Conservation (phyloP, 805 yeast genomes). For the Candida yuanshanica region DNA sequence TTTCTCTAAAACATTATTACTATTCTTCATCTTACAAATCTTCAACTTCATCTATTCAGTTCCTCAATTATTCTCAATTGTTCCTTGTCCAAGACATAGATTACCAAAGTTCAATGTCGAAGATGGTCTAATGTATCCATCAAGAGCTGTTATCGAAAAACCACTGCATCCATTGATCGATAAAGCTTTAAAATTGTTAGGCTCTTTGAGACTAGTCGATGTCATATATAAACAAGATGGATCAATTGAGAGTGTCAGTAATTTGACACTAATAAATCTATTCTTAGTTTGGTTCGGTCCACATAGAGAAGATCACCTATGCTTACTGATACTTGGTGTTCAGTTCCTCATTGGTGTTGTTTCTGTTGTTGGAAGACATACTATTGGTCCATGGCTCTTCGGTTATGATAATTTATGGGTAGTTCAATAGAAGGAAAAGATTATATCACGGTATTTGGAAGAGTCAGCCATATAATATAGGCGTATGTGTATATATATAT, state of each 20-base stretch:
- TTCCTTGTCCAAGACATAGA: constrained; percentile 95
- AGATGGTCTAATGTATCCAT: constrained; percentile 74
- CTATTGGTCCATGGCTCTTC: constrained; percentile 78
- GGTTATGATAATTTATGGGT: constrained; percentile 77
- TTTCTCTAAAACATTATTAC: constrained; percentile 84
- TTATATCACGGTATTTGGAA: not conserved
- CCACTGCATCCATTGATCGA: constrained; percentile 29
- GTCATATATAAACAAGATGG: constrained; percentile 28
- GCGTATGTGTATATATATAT: no score
- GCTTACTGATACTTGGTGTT: constrained; percentile 48
- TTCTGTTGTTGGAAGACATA: constrained; percentile 71
- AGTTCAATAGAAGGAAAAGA: constrained; percentile 15
- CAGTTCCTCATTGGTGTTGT: constrained; percentile 64
- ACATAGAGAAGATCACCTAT: constrained; percentile 72
- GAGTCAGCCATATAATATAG: no score
- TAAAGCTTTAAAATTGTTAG: constrained; percentile 40
- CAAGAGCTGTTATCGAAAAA: constrained; percentile 41
- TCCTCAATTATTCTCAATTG: constrained; percentile 84
- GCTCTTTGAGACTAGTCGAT: constrained; percentile 43
- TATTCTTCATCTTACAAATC: constrained; percentile 87
- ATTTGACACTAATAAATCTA: constrained; percentile 84
- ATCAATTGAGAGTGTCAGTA: constrained; percentile 29
- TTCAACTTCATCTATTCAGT: constrained; percentile 82
- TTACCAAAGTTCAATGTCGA: constrained; percentile 68
- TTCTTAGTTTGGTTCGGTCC: constrained; percentile 87